Conservation (phyloP, 257 asterid genomes). For the Solanum tacnaense region DNA sequence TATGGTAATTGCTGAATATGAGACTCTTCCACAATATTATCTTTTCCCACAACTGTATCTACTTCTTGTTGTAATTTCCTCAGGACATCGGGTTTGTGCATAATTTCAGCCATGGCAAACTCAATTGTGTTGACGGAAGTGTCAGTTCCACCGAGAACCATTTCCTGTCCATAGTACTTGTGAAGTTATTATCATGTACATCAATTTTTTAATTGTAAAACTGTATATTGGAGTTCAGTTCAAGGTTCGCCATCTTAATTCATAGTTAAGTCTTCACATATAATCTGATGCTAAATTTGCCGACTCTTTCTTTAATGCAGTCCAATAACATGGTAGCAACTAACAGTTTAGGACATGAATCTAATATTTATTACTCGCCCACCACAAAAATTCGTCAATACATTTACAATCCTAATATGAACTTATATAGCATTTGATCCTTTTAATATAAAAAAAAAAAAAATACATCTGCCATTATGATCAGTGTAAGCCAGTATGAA, state of each 20-base stretch:
- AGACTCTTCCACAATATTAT: conserved; percentile 39
- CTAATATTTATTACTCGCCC: not conserved
- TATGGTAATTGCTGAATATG: conserved; percentile 38
- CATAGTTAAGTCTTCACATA: not conserved
- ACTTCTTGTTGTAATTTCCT: conserved; percentile 40
- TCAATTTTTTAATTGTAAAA: not conserved
- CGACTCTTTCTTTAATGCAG: not conserved
- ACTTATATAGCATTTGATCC: not conserved
- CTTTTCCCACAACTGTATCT: conserved; percentile 29
- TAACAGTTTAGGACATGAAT: not conserved
- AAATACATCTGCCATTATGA: too few relatives aligned
- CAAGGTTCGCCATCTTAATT: not conserved
- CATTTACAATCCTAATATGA: not conserved
- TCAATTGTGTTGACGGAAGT: conserved; percentile 57
- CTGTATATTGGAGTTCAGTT: not conserved
- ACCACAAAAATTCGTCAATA: too few relatives aligned
- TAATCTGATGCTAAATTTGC: not conserved
- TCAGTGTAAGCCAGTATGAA: too few relatives aligned
- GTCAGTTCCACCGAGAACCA: conserved; percentile 68
- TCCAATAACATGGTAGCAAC: not conserved
- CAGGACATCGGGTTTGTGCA: conserved; percentile 41
- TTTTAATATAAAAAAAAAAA: too few relatives aligned
- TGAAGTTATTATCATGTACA: not conserved
- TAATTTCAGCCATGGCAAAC: conserved; percentile 53
- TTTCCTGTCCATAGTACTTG: conserved; percentile 24